phyloP scores from a whole-genome alignment of 495 filamentous ascomycete species.

The Penicillium cataractarum region DNA sequence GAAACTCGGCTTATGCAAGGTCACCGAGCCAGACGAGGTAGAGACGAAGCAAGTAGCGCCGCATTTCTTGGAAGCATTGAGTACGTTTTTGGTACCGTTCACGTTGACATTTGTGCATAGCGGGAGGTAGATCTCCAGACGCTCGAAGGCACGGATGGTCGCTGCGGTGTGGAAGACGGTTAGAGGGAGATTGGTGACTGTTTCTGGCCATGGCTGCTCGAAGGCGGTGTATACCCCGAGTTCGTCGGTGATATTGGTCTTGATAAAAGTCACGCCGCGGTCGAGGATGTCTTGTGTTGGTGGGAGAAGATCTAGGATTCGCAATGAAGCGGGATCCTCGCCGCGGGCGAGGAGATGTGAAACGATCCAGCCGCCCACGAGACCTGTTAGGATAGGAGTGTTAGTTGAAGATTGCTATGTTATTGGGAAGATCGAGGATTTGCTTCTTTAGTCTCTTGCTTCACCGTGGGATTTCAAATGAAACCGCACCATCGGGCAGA shows the following conservation, averaged over 20 bases:
- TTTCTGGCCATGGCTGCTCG: conserved; percentile 50
- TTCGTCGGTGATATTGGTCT: conserved; percentile 57
- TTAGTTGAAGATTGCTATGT: background rate
- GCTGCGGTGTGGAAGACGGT: conserved; percentile 65
- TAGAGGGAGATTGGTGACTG: conserved; percentile 49
- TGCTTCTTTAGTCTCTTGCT: background rate
- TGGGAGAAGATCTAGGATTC: conserved; percentile 55
- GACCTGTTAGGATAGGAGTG: conserved; percentile 34
- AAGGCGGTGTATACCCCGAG: conserved; percentile 51
- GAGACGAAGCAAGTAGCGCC: conserved; percentile 57
- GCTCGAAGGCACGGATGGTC: conserved; percentile 52
- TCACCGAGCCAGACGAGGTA: conserved; percentile 59
- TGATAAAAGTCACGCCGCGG: conserved; percentile 47
- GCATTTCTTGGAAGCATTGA: conserved; percentile 48
- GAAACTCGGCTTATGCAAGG: conserved; percentile 44
- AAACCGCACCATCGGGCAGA: background rate
- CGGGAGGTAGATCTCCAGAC: conserved; percentile 48
- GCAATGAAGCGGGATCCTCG: conserved; percentile 55
- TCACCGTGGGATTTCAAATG: background rate
- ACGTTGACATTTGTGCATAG: conserved; percentile 56
- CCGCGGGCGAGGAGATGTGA: conserved; percentile 58
- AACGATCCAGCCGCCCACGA: conserved; percentile 61
- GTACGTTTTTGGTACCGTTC: conserved; percentile 53
- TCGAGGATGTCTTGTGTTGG: conserved; percentile 45
- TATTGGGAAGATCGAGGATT: background rate